Evolutionary conservation across 2,329 filamentous ascomycete genomes (phyloP).

Genomic region (Ophiosphaerella narmari): DNA sequence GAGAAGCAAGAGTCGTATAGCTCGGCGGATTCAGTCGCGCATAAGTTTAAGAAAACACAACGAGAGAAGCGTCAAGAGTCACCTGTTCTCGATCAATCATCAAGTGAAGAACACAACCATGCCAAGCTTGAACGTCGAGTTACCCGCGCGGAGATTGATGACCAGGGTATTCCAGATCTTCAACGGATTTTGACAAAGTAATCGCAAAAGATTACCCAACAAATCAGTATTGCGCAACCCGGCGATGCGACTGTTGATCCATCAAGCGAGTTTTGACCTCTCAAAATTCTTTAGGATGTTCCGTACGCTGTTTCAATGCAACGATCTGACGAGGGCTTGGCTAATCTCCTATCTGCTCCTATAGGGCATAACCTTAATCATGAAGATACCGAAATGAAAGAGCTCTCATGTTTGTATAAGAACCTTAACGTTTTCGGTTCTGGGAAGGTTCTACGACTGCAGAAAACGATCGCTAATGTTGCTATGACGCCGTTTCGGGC

Average conservation of each 20-base stretch:
- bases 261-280: slow-evolving; percentile 57
- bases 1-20: slow-evolving; percentile 13
- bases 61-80: slow-evolving; percentile 8
- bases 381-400: slow-evolving; percentile 59
- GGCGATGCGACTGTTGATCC: slow-evolving; percentile 60
- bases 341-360: too few relatives aligned
- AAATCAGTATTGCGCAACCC: slow-evolving; percentile 29
- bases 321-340: background rate
- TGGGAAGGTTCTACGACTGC: slow-evolving; percentile 69
- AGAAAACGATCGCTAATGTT: slow-evolving; percentile 67
- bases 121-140: slow-evolving; percentile 16
- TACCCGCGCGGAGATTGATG: slow-evolving; percentile 28
- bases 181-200: slow-evolving; percentile 28
- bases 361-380: slow-evolving; percentile 55
- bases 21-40: slow-evolving; percentile 27
- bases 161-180: slow-evolving; percentile 31
- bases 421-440: slow-evolving; percentile 70
- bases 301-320: slow-evolving; percentile 1
- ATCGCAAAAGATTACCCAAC: slow-evolving; percentile 25
- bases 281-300: slow-evolving; percentile 58
- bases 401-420: slow-evolving; percentile 66
- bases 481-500: slow-evolving; percentile 63
- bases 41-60: slow-evolving; percentile 15
- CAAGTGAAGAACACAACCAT: slow-evolving; percentile 5
- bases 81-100: slow-evolving; percentile 4